Percentiles rank a stretch among this genome's conserved stretches.
Conservation (phyloP, 2,329 filamentous ascomycete genomes). For the Blastomyces percursus region DNA sequence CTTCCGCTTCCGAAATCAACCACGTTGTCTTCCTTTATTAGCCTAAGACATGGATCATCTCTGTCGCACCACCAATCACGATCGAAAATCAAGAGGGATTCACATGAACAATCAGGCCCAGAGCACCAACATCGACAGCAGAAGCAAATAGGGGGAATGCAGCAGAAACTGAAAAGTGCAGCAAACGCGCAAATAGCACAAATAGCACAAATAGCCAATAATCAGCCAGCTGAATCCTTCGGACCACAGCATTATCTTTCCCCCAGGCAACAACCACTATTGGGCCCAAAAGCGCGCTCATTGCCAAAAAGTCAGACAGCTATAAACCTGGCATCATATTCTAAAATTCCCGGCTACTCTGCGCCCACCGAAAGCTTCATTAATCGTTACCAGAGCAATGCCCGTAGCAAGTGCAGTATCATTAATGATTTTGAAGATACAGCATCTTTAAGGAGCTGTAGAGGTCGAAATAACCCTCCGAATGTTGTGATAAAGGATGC, state of each 20-base stretch:
- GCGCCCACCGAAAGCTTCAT: constrained; percentile 1
- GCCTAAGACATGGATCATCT: neutral
- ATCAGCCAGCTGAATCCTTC: neutral
- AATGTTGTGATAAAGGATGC: neutral
- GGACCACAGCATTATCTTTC: neutral
- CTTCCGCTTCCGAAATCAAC: neutral
- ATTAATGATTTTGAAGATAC: neutral
- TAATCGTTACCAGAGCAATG: neutral
- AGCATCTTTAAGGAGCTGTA: neutral
- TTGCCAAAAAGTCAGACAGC: constrained; percentile 1
- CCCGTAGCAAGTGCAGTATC: neutral
- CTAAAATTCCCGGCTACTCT: neutral
- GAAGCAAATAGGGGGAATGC: neutral
- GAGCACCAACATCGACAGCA: neutral
- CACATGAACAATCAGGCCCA: neutral
- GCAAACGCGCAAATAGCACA: neutral
- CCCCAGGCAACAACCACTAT: neutral
- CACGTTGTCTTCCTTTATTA: constrained; percentile 2
- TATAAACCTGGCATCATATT: constrained; percentile 3
- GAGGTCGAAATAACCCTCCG: neutral
- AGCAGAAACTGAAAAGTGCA: neutral
- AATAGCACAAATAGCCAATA: neutral
- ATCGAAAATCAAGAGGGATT: neutral
- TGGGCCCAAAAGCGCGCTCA: neutral
- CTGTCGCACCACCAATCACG: neutral